These are phyloP conservation scores for Choanephora cucurbitarum DNA, from an alignment of 371 early-diverging fungal genomes.

Conservation along the genomic window DNA sequence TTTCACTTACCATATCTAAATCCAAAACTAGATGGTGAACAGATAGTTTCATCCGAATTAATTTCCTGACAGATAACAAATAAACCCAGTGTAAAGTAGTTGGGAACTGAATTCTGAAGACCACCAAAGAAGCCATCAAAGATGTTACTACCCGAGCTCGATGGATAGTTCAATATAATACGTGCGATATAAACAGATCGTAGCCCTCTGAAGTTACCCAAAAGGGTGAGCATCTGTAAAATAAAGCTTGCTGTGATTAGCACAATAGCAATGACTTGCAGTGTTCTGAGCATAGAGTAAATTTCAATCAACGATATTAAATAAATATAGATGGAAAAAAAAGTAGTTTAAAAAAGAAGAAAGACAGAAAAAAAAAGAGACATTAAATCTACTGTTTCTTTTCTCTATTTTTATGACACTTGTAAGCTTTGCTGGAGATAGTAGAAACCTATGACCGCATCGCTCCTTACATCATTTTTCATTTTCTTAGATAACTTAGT, in stretches of 20 bases:
- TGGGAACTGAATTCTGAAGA: slow-evolving; percentile 1
- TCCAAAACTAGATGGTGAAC: slow-evolving; percentile 23
- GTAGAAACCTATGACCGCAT: not conserved
- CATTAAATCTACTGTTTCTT: not conserved
- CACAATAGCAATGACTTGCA: slow-evolving; percentile 8
- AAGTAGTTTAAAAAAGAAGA: slow-evolving; percentile 1
- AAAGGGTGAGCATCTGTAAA: slow-evolving; percentile 16
- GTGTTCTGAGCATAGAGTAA: slow-evolving; percentile 7
- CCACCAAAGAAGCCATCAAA: slow-evolving; percentile 4
- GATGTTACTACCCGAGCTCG: not conserved
- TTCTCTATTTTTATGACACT: not conserved
- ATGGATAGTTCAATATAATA: slow-evolving; percentile 5
- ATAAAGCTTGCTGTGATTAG: slow-evolving; percentile 26
- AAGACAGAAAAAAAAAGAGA: not conserved
- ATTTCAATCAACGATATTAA: not conserved
- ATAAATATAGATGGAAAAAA: slow-evolving; percentile 4
- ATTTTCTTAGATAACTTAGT: too few species aligned
- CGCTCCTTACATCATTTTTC: too few species aligned
- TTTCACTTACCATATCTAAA: slow-evolving; percentile 15
- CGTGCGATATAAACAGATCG: slow-evolving; percentile 20
- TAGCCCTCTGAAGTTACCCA: slow-evolving; percentile 21
- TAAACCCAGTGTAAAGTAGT: slow-evolving; percentile 15
- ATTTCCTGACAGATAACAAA: slow-evolving; percentile 22
- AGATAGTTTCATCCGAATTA: slow-evolving; percentile 9
- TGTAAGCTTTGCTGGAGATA: not conserved